Percentiles rank a stretch among this genome's conserved stretches.
phyloP scores from a whole-genome alignment of 2,329 filamentous ascomycete genomes.

The Ophiostoma angusticollis region DNA sequence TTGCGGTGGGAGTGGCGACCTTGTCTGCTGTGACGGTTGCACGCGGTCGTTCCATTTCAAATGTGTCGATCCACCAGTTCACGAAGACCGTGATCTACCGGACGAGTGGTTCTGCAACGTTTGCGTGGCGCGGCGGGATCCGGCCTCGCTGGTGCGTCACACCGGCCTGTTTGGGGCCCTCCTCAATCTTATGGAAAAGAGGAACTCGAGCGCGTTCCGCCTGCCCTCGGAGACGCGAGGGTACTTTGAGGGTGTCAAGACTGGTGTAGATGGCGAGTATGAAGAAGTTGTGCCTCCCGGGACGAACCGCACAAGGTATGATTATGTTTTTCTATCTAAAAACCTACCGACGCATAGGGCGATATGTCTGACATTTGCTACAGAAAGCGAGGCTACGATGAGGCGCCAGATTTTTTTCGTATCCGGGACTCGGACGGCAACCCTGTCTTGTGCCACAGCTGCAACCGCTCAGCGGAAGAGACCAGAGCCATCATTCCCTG shows the following conservation, averaged over 20 bases:
- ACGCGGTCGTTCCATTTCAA: slow-evolving; percentile 79
- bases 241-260: slow-evolving; percentile 68
- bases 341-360: too few relatives aligned
- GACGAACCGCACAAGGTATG: slow-evolving; percentile 5
- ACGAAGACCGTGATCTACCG: slow-evolving; percentile 46
- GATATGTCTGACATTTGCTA: too few relatives aligned
- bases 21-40: slow-evolving; percentile 92
- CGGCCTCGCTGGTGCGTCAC: slow-evolving; percentile 32
- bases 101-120: slow-evolving; percentile 79
- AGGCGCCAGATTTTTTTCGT: slow-evolving; percentile 53
- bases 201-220: slow-evolving; percentile 58
- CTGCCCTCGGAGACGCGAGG: slow-evolving; percentile 60
- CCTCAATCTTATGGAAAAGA: slow-evolving; percentile 51
- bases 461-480: slow-evolving; percentile 50
- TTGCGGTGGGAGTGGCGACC: slow-evolving; percentile 69
- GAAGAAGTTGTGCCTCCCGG: slow-evolving; percentile 45
- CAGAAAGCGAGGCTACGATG: slow-evolving; percentile 42
- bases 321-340: too few relatives aligned
- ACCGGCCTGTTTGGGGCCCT: slow-evolving; percentile 49
- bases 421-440: slow-evolving; percentile 60
- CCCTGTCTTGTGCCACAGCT: slow-evolving; percentile 63
- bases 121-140: slow-evolving; percentile 42
- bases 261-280: slow-evolving; percentile 67
- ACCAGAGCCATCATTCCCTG: slow-evolving; percentile 72
- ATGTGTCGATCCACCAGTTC: slow-evolving; percentile 72